Base-by-base conservation (phyloP, 495 filamentous ascomycete genomes). In the Neurospora sp. region DNA sequence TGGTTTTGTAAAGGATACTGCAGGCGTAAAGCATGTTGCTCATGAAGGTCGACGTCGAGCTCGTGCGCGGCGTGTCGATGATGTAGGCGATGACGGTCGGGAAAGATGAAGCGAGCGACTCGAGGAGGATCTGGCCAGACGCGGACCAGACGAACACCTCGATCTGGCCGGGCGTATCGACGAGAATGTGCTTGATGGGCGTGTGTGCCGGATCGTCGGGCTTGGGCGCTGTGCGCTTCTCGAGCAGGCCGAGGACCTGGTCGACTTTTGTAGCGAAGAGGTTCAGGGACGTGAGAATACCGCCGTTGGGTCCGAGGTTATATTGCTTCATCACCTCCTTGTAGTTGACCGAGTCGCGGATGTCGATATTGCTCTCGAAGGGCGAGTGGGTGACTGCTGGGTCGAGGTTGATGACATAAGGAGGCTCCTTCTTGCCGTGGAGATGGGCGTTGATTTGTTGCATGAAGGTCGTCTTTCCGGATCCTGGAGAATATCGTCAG, bases 271-370 rank as follows among this genome's bases (percentile, higher is more conserved):
- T 99, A 15, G 94, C 92, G 82, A 98, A 99, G 21, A 99, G 89
- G 78, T 99, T 99, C 38, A 99, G 83, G 3, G 92, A 96, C 5
- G 96, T 99, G 76, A 98, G 85, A 76, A 99, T 98, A n/a, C 94
- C 96, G 40, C 96, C 96, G 84, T 99, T 99, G 5, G 96, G 96
- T 0, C 96, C 96, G 0, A 99, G 89, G 78, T 97, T 97, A 86
- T 98, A 98, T 80, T 97, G 93, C 81, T 93, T 93, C 96, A 99
- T 99, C 75, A 99, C 96, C 82, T 99, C 95, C 81, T 97, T 96
- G 87, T 99, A 99, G 84, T 99, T 97, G 79, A 99, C 93, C 37
- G 91, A 94, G 82, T 99, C 96, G 73, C 96, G 93, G 78, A 99
- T 99, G 82, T 99, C 96, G 85, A 99, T 98, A 83, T 99, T 98